Conservation (phyloP, 2,329 filamentous ascomycete species). For the Penicillium sumatraense region DNA sequence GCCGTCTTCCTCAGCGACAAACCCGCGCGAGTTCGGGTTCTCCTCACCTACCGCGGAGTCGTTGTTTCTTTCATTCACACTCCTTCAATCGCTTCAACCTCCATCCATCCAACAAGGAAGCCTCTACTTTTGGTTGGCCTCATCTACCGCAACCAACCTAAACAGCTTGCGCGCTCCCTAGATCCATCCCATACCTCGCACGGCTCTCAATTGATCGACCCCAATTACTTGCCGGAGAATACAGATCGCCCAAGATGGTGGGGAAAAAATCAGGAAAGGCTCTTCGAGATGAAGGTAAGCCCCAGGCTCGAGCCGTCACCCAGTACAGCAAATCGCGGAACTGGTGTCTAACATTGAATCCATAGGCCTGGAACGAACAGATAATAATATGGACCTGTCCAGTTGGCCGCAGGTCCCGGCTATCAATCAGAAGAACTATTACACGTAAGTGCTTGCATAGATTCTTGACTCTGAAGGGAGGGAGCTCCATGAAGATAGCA, state of each 20-base stretch:
- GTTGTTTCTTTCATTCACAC: neutral
- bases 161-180: constrained; percentile 17
- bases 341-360: constrained; percentile 13
- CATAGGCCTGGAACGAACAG: constrained; percentile 87
- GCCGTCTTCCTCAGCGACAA: constrained; percentile 15
- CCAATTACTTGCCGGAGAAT: neutral
- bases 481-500: neutral
- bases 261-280: constrained; percentile 69
- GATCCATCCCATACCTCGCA: constrained; percentile 14
- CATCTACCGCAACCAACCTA: neutral
- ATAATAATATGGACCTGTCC: constrained; percentile 96
- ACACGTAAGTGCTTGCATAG: constrained; percentile 68
- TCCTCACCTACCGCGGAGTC: neutral
- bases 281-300: constrained; percentile 62
- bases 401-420: constrained; percentile 90
- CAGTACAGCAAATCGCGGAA: neutral
- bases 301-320: neutral
- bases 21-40: constrained; percentile 6
- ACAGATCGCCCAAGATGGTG: constrained; percentile 55
- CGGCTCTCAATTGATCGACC: constrained; percentile 8
- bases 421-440: constrained; percentile 99
- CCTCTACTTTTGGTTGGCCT: neutral
- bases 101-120: neutral
- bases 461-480: neutral
- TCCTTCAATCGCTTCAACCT: neutral